Evolutionary conservation across 306 rosid genomes (phyloP).

Genomic region (Benincasa hispida): DNA sequence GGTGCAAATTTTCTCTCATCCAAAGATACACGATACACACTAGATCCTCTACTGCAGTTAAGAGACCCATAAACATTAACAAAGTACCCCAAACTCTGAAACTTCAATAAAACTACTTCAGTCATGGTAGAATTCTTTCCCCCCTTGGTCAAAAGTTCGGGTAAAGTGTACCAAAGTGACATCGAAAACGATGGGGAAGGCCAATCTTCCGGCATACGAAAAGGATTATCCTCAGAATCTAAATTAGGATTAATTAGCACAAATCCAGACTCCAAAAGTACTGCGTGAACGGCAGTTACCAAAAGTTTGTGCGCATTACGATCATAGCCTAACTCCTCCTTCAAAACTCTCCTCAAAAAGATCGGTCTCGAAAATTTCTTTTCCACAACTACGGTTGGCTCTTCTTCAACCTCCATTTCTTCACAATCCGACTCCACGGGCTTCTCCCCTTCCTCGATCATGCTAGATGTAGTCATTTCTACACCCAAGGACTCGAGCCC

Average conservation of each 20-base stretch:
- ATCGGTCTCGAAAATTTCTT: conserved; percentile 25
- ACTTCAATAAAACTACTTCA: conserved; percentile 33
- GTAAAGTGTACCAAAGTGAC: conserved; percentile 46
- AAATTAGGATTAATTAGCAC: conserved; percentile 28
- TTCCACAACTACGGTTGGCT: conserved; percentile 15
- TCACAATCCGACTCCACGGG: not conserved
- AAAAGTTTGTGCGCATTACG: conserved; percentile 27
- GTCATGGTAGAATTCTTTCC: not conserved
- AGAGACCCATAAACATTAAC: conserved; percentile 53
- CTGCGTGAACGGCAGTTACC: conserved; percentile 46
- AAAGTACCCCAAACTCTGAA: conserved; percentile 42
- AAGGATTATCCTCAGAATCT: conserved; percentile 13
- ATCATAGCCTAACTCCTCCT: conserved; percentile 27
- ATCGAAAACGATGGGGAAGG: conserved; percentile 26
- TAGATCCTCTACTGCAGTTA: conserved; percentile 21
- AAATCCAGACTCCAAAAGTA: conserved; percentile 66
- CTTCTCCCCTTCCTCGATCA: not conserved
- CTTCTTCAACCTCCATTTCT: conserved; percentile 18
- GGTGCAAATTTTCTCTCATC: conserved; percentile 31
- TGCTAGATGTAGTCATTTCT: not conserved
- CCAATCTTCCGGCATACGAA: conserved; percentile 24
- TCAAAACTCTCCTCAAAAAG: conserved; percentile 39
- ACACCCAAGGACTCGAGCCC: not conserved
- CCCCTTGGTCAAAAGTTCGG: conserved; percentile 29
- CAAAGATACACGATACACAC: conserved; percentile 26